These are phyloP conservation scores for Priceomyces melissophilus DNA, from an alignment of 805 yeast genomes.

Conservation along the genomic window DNA sequence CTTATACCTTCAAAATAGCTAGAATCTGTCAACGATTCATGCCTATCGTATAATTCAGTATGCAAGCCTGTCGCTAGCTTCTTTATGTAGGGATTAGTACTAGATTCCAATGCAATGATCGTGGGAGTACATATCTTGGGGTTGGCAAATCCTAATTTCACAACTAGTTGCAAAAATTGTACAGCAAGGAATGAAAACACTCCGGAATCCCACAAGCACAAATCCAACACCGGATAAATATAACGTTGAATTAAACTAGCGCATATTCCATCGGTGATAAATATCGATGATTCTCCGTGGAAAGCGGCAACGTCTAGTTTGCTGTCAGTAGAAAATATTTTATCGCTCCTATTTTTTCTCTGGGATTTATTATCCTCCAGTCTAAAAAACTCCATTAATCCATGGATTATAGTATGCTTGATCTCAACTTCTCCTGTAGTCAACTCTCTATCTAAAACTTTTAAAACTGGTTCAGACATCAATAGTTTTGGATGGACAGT, in stretches of 20 bases:
- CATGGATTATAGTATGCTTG: slow-evolving; percentile 52
- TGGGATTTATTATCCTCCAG: slow-evolving; percentile 50
- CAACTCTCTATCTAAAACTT: slow-evolving; percentile 51
- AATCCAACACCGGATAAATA: slow-evolving; percentile 42
- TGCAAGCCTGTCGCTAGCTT: slow-evolving; percentile 53
- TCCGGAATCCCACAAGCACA: slow-evolving; percentile 47
- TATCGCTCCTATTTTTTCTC: slow-evolving; percentile 37
- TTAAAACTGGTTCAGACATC: slow-evolving; percentile 50
- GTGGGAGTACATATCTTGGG: slow-evolving; percentile 71
- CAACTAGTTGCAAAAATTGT: slow-evolving; percentile 51
- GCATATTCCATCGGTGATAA: slow-evolving; percentile 66
- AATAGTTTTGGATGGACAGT: slow-evolving; percentile 64
- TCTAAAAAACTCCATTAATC: slow-evolving; percentile 55
- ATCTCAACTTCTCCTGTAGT: slow-evolving; percentile 33
- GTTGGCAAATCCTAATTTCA: slow-evolving; percentile 67
- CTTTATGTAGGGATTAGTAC: slow-evolving; percentile 41
- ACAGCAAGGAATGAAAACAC: slow-evolving; percentile 50
- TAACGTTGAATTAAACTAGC: slow-evolving; percentile 69
- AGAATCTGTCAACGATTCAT: slow-evolving; percentile 68
- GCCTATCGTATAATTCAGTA: slow-evolving; percentile 53
- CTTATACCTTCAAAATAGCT: slow-evolving; percentile 62
- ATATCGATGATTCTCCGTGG: slow-evolving; percentile 48
- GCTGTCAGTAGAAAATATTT: slow-evolving; percentile 28
- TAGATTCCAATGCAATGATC: slow-evolving; percentile 64
- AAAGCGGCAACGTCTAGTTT: slow-evolving; percentile 48